Base-by-base conservation (phyloP, 441 rosid genomes). In the Kokia cookei region DNA sequence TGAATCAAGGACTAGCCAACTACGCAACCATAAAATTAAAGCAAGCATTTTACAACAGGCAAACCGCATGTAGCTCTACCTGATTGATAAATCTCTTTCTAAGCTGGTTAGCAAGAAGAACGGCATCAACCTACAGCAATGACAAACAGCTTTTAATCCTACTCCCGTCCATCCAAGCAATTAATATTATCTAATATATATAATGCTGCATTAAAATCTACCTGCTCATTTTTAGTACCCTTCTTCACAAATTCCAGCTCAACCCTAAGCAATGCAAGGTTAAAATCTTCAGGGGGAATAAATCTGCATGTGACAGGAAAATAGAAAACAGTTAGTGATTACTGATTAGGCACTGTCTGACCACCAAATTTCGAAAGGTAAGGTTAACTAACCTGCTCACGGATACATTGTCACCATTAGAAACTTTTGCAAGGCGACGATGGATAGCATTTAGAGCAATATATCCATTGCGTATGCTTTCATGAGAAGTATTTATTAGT, bases 191-290 rank as follows among this genome's bases (percentile, higher is more conserved):
- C 65, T 5, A 60, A 55, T 42, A n/a, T 43, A 27, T 53, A 43
- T 60, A 40, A 14, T 27, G 6, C 19, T 53, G 40, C 13, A 29
- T 13, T 53, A 37, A 65, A 42, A 65, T 59, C 68, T 7, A 89
- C 99, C 86, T 91, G 91, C 83, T 96, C 97, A 80, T 55, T 93
- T 84, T 85, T 93, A 32, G 93, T 88, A 50, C 97, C 98, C 76
- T 85, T 93, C 82, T 93, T 96, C 42, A 93, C 97, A 80, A 96
- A 96, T 58, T 96, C 98, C 78, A 93, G 77, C 78, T 96, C 99
- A 4, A 90, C 86, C 19, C 85, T 85, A 59, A 96, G 86, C 85
- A 96, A 22, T 7, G 96, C 99, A 40, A 96, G 84, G 69, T 87
- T 85, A 76, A 87, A 93, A 78, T 83, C 65, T 19, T 92, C 97